Conservation (phyloP, 345 rosid species). For the Camelina hispida region DNA sequence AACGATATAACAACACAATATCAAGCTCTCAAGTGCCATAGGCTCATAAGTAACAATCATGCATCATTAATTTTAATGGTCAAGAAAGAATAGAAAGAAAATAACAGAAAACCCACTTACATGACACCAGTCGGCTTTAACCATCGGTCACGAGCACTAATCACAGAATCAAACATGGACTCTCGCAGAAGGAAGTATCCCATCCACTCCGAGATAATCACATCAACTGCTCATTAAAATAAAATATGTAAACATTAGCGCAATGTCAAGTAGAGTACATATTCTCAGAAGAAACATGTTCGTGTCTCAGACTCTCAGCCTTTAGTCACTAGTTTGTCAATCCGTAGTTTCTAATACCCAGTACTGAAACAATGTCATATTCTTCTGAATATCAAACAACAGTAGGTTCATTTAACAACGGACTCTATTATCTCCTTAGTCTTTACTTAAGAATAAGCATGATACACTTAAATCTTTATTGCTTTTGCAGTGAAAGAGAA, state of each 20-base stretch:
- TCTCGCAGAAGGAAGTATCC: constrained; percentile 96
- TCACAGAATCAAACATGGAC: constrained; percentile 99
- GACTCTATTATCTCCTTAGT: background rate
- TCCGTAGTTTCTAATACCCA: background rate
- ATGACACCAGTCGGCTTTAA: constrained; percentile 88
- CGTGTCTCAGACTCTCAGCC: background rate
- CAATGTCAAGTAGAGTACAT: constrained; percentile 21
- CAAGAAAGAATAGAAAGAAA: background rate
- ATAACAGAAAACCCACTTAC: constrained; percentile 52
- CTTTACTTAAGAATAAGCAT: background rate
- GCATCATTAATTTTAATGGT: constrained; percentile 4
- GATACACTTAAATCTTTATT: background rate
- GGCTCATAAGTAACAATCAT: constrained; percentile 5
- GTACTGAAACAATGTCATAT: background rate
- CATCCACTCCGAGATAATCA: constrained; percentile 99
- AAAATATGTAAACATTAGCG: background rate
- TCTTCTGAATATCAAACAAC: background rate
- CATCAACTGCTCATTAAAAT: constrained; percentile 72
- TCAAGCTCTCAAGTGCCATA: constrained; percentile 22
- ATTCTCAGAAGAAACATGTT: background rate
- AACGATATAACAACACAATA: background rate
- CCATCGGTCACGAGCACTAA: constrained; percentile 98
- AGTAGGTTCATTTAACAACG: background rate
- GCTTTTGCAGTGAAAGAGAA: background rate
- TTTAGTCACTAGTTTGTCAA: background rate